A percentile compares a stretch with the other conserved stretches of the same genome.
These are phyloP conservation scores for Wickerhamiella siamensis DNA, from an alignment of 805 yeast genomes.

Conservation along the genomic window DNA sequence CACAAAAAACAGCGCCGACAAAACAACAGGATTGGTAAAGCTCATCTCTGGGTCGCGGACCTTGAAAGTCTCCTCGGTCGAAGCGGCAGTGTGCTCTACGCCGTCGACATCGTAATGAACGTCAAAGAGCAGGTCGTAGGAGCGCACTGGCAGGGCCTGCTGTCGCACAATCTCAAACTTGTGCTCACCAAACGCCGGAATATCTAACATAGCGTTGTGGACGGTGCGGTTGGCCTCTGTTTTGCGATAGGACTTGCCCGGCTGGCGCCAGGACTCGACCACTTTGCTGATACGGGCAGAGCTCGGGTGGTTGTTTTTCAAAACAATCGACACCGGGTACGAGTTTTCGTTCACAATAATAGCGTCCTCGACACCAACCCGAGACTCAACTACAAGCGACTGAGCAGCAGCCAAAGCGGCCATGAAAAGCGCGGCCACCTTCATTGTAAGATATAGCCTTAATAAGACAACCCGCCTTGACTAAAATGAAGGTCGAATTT, in stretches of 20 bases:
- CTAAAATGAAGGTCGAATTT: conserved; percentile 22
- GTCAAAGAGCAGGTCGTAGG: conserved; percentile 46
- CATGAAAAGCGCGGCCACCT: conserved; percentile 1
- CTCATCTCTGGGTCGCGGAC: conserved; percentile 57
- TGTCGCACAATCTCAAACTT: conserved; percentile 24
- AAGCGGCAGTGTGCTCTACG: conserved; percentile 13
- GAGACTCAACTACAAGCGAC: conserved; percentile 3
- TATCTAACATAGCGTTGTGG: conserved; percentile 45
- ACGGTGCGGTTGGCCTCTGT: conserved; percentile 51
- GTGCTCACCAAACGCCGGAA: conserved; percentile 36
- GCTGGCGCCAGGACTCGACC: conserved; percentile 11
- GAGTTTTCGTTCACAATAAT: conserved; percentile 18
- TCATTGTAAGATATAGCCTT: neutral
- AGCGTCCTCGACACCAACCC: neutral
- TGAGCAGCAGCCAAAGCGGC: conserved; percentile 8
- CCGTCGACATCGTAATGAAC: conserved; percentile 25
- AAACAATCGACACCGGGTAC: conserved; percentile 14
- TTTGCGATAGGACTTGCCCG: conserved; percentile 8
- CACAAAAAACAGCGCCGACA: conserved; percentile 44
- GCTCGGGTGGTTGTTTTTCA: conserved; percentile 19
- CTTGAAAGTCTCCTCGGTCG: conserved; percentile 24
- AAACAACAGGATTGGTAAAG: conserved; percentile 55
- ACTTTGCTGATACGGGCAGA: conserved; percentile 16
- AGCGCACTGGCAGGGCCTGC: conserved; percentile 17
- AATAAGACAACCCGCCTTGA: neutral